Evolutionary conservation across 768 basidiomycete genomes (phyloP).

Genomic region (Cytidiella melzeri): DNA sequence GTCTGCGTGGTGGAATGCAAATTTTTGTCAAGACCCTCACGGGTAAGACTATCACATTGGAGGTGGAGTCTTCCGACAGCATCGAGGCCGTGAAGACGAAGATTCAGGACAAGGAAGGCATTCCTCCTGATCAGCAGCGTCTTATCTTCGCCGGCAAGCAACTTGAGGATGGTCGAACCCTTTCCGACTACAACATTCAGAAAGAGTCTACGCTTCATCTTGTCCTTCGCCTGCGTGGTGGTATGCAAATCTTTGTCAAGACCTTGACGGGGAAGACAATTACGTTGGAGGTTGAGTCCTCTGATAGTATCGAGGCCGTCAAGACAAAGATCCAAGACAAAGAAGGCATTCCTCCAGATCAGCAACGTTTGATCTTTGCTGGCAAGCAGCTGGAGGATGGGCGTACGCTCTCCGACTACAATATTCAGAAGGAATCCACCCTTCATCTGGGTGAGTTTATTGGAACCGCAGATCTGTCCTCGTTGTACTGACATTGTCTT

Average conservation of each 20-base stretch:
- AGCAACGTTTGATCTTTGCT: constrained; percentile 58
- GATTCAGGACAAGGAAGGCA: constrained; percentile 81
- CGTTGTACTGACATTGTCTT: constrained; percentile 25
- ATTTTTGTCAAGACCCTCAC: constrained; percentile 87
- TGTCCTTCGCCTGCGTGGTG: constrained; percentile 32
- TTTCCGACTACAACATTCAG: constrained; percentile 77
- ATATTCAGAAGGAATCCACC: too few species aligned
- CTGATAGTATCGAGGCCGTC: too few species aligned
- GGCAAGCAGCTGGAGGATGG: constrained; percentile 96
- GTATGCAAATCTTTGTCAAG: constrained; percentile 42
- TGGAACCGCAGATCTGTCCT: neutral
- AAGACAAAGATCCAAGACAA: too few species aligned
- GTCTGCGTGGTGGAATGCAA: constrained; percentile 88
- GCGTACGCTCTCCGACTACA: too few species aligned
- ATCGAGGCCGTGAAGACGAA: constrained; percentile 87
- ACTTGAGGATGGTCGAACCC: constrained; percentile 87
- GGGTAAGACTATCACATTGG: constrained; percentile 88
- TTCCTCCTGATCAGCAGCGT: constrained; percentile 83
- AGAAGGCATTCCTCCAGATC: too few species aligned
- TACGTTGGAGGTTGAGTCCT: constrained; percentile 26
- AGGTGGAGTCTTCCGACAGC: constrained; percentile 90
- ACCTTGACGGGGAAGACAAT: constrained; percentile 89
- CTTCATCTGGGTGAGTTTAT: constrained; percentile 31
- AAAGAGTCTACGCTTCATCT: constrained; percentile 63
- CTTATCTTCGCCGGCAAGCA: constrained; percentile 94